These are phyloP conservation scores for Termitomyces sp. DNA, from an alignment of 768 basidiomycete genomes.

Conservation along the genomic window DNA sequence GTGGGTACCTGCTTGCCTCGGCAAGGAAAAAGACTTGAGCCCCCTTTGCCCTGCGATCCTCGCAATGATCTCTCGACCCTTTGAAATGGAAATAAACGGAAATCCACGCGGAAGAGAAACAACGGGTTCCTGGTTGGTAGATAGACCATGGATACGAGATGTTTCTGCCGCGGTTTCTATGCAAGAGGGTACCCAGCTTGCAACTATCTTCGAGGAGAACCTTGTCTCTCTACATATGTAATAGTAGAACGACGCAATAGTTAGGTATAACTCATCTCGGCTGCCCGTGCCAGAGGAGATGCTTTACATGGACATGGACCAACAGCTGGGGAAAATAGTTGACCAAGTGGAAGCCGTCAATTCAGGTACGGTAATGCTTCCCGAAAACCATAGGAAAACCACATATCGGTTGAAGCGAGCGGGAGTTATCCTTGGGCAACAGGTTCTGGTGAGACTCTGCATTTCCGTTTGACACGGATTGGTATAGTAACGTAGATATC, in stretches of 20 bases:
- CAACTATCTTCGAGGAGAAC: not conserved
- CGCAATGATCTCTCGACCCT: not conserved
- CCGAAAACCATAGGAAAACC: not conserved
- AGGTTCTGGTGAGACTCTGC: not conserved
- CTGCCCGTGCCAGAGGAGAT: not conserved
- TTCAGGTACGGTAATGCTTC: not conserved
- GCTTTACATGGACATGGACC: not conserved
- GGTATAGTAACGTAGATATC: not conserved
- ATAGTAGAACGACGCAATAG: not conserved
- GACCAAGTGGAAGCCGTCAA: not conserved
- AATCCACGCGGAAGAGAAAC: not conserved
- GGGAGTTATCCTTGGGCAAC: not conserved
- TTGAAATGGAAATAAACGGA: constrained; percentile 1
- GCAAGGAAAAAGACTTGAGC: not conserved
- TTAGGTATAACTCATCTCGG: not conserved
- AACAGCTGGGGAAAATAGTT: not conserved
- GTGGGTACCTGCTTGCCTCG: not conserved
- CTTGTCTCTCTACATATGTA: not conserved
- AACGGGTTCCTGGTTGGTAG: constrained; percentile 11
- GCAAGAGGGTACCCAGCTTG: not conserved
- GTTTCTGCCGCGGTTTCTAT: constrained; percentile 8
- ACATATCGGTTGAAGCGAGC: not conserved
- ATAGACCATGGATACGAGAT: constrained; percentile 6
- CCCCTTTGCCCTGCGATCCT: not conserved
- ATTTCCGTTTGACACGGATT: constrained; percentile 1